Conservation (phyloP, 2,329 filamentous ascomycete species). For the Cadophora luteo-olivacea region DNA sequence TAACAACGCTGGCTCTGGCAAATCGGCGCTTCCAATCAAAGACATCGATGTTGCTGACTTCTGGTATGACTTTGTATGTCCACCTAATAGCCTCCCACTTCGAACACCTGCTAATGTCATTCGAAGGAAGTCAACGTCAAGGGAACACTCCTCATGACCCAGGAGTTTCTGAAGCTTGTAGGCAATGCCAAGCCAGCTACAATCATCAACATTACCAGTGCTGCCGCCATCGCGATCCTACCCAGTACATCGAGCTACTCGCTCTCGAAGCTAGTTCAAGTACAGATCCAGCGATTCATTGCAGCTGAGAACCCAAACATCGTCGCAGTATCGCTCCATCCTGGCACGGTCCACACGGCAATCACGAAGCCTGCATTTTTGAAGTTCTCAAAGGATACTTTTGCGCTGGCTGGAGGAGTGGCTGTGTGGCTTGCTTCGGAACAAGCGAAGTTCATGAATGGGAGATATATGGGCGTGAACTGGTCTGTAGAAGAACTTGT, state of each 20-base stretch:
- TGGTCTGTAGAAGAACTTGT: no score
- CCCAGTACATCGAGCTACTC: slow-evolving; percentile 21
- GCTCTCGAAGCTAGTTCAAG: slow-evolving; percentile 25
- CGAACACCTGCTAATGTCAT: neutral
- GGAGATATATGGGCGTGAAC: no score
- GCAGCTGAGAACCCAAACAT: slow-evolving; percentile 28
- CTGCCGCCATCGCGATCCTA: slow-evolving; percentile 11
- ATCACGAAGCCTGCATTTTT: no score
- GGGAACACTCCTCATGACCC: slow-evolving; percentile 45
- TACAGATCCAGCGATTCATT: slow-evolving; percentile 27
- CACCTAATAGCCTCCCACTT: neutral
- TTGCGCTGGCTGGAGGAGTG: no score
- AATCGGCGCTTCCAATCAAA: slow-evolving; percentile 12
- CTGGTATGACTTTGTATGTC: slow-evolving; percentile 30
- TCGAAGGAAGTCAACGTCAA: slow-evolving; percentile 43
- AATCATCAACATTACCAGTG: slow-evolving; percentile 29
- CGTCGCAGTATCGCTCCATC: slow-evolving; percentile 7
- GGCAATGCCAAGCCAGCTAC: slow-evolving; percentile 16
- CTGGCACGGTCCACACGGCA: no score
- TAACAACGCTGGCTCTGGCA: slow-evolving; percentile 28
- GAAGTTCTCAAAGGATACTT: no score
- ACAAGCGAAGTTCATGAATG: no score
- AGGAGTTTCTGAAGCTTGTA: slow-evolving; percentile 42
- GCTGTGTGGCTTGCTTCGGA: no score
- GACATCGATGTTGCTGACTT: slow-evolving; percentile 22